Evolutionary conservation across 164 flowering plant genomes (phyloP).

Genomic region (Echeveria elegans): DNA sequence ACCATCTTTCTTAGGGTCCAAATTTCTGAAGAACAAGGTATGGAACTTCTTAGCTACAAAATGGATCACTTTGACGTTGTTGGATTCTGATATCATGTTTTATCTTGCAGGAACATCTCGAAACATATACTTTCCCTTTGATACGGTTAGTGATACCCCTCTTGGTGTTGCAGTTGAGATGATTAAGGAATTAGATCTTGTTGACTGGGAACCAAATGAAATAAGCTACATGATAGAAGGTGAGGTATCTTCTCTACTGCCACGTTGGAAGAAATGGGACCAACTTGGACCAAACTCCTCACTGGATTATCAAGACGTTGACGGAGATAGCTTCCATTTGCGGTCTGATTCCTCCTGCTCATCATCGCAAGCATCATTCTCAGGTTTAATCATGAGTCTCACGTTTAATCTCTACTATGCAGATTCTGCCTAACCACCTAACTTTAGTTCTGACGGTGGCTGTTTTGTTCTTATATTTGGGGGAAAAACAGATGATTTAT

Average conservation of each 20-base stretch:
- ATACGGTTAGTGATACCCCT: slow-evolving; percentile 41
- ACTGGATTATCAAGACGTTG: slow-evolving; percentile 24
- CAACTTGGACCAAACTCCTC: slow-evolving; percentile 16
- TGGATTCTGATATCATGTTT: not conserved
- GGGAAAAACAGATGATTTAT: slow-evolving; percentile 32
- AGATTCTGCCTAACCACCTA: slow-evolving; percentile 20
- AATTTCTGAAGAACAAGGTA: slow-evolving; percentile 47
- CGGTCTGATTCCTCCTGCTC: slow-evolving; percentile 32
- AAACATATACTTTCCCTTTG: slow-evolving; percentile 53
- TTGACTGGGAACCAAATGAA: slow-evolving; percentile 43
- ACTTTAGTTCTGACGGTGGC: slow-evolving; percentile 4
- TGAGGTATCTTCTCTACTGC: slow-evolving; percentile 42
- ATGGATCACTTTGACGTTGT: not conserved
- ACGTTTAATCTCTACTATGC: slow-evolving; percentile 9
- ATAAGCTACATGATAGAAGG: slow-evolving; percentile 51
- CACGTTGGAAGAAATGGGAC: slow-evolving; percentile 30
- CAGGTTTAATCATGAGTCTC: slow-evolving; percentile 13
- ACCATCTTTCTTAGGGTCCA: slow-evolving; percentile 46
- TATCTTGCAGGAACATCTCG: slow-evolving; percentile 32
- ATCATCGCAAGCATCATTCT: slow-evolving; percentile 36
- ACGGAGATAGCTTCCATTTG: slow-evolving; percentile 18
- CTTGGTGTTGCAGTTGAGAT: slow-evolving; percentile 47
- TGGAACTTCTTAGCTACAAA: not conserved
- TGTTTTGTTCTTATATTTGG: not conserved
- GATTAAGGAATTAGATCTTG: slow-evolving; percentile 56